Evolutionary conservation across 805 yeast genomes (phyloP).

Genomic region (Candida silvatica): DNA sequence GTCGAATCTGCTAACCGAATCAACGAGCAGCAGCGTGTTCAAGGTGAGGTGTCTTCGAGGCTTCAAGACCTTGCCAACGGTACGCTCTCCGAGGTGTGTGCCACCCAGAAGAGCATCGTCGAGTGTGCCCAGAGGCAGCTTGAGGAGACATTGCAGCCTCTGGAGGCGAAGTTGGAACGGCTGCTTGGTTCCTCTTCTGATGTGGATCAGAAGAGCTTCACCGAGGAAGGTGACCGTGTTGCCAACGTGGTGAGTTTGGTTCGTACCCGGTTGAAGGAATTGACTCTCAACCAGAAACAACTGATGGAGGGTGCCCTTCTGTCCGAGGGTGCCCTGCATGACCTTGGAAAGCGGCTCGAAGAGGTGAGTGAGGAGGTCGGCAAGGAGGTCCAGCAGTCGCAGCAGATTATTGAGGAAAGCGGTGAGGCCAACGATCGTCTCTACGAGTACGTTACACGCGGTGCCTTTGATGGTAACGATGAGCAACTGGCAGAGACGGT

Average conservation of each 20-base stretch:
- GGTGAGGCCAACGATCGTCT: too few species aligned
- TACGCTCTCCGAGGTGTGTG: background rate
- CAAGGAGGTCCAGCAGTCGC: background rate
- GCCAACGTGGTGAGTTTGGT: background rate
- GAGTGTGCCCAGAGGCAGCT: background rate
- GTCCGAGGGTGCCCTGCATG: too few species aligned
- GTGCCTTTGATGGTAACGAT: background rate
- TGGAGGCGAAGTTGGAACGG: background rate
- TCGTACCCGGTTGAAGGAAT: too few species aligned
- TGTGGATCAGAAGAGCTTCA: background rate
- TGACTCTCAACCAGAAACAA: background rate
- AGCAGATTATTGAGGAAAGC: background rate
- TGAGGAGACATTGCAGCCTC: background rate
- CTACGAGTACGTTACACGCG: background rate
- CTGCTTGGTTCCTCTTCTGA: background rate
- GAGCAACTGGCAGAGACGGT: slow-evolving; percentile 1
- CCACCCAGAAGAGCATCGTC: background rate
- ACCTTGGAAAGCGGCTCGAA: too few species aligned
- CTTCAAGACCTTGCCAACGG: background rate
- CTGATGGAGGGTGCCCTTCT: too few species aligned
- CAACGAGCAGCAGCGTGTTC: background rate
- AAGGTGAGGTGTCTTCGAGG: too few species aligned
- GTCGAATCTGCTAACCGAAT: background rate
- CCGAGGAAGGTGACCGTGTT: too few species aligned
- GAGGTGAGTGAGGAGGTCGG: background rate